phyloP scores from a whole-genome alignment of 192 early-diverging fungal species.

The Pilaira anomala region DNA sequence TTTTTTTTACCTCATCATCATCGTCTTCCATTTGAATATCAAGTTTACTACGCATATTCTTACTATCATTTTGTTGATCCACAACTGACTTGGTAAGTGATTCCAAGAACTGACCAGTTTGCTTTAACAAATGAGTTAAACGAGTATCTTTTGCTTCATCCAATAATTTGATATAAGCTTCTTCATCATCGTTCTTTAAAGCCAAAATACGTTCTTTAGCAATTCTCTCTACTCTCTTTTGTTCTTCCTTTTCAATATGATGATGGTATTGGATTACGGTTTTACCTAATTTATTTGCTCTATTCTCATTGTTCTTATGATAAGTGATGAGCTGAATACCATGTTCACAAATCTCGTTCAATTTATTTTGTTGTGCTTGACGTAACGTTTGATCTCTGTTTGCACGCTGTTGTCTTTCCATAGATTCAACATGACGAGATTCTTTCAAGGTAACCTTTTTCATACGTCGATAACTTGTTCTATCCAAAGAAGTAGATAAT shows the following conservation, averaged over 20 bases:
- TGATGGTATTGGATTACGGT: constrained; percentile 74
- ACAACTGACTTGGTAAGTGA: constrained; percentile 83
- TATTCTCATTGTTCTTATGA: constrained; percentile 67
- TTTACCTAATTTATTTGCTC: constrained; percentile 71
- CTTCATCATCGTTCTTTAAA: constrained; percentile 96
- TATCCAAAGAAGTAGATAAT: constrained; percentile 76
- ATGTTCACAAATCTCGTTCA: constrained; percentile 72
- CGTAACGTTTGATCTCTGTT: constrained; percentile 85
- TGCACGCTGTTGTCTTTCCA: constrained; percentile 84
- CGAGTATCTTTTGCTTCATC: constrained; percentile 96
- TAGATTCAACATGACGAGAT: constrained; percentile 81
- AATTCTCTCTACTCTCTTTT: constrained; percentile 78
- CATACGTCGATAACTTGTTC: constrained; percentile 71
- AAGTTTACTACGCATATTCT: constrained; percentile 38
- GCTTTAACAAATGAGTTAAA: constrained; percentile 85
- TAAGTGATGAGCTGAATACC: constrained; percentile 64
- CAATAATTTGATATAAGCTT: constrained; percentile 92
- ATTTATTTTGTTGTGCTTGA: constrained; percentile 78
- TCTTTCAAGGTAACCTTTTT: constrained; percentile 84
- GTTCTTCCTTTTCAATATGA: constrained; percentile 90
- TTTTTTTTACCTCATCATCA: background rate
- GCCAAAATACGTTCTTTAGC: constrained; percentile 95
- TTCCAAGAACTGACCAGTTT: constrained; percentile 84
- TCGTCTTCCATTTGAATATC: constrained; percentile 40
- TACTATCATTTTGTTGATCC: constrained; percentile 69